Conservation (phyloP, 2,329 filamentous ascomycete genomes). For the Ploettnerulaceae sp. region DNA sequence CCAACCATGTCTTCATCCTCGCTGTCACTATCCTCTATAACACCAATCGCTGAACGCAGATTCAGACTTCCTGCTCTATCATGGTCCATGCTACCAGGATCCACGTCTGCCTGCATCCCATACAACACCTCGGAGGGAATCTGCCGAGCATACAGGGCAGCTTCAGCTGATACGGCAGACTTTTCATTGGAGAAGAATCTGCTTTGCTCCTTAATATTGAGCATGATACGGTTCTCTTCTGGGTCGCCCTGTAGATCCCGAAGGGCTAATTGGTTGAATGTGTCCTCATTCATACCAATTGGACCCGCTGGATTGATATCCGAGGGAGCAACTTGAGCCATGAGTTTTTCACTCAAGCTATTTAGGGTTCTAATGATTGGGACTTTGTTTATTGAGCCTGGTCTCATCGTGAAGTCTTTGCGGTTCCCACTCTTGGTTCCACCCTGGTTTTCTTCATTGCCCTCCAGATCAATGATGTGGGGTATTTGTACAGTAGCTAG, state of each 20-base stretch:
- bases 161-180: constrained; percentile 37
- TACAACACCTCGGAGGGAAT: constrained; percentile 64
- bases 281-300: constrained; percentile 65
- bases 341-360: constrained; percentile 85
- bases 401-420: constrained; percentile 86
- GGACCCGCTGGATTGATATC: constrained; percentile 64
- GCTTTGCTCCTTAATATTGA: constrained; percentile 85
- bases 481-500: constrained; percentile 66
- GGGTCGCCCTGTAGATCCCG: constrained; percentile 73
- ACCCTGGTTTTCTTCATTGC: constrained; percentile 92
- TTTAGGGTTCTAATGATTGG: constrained; percentile 89
- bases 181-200: constrained; percentile 67
- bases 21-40: constrained; percentile 65
- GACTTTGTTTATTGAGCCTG: constrained; percentile 66
- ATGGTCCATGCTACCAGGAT: constrained; percentile 39
- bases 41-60: constrained; percentile 60
- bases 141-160: constrained; percentile 58
- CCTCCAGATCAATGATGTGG: constrained; percentile 85
- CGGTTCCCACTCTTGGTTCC: constrained; percentile 76
- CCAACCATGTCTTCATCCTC: constrained; percentile 51
- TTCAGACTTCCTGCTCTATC: constrained; percentile 50
- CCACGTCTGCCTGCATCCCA: constrained; percentile 58
- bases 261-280: constrained; percentile 69
- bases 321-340: constrained; percentile 77
- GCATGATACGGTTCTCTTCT: constrained; percentile 70